Evolutionary conservation across 2,329 filamentous ascomycete species (phyloP).

Genomic region (Ophiosphaerella herpotricha): DNA sequence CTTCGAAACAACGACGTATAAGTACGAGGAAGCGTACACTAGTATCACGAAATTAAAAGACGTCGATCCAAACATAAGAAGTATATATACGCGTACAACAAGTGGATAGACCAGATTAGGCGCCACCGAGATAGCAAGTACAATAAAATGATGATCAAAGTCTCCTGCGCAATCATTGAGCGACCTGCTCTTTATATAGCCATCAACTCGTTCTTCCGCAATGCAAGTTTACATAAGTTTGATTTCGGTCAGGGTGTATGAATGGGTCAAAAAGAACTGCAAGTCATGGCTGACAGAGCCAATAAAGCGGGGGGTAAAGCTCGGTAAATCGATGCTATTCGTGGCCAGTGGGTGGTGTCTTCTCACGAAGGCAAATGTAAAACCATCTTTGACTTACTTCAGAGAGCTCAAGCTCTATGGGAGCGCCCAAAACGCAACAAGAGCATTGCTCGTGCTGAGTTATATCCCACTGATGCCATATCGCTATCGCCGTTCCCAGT

Average conservation of each 20-base stretch:
- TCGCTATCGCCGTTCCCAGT: neutral
- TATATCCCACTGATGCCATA: conserved; percentile 1
- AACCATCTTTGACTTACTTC: conserved; percentile 5
- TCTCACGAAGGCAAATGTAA: conserved; percentile 15
- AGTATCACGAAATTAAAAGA: conserved; percentile 5
- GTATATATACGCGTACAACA: conserved; percentile 11
- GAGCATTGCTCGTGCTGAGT: conserved; percentile 4
- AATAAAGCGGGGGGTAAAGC: conserved; percentile 1
- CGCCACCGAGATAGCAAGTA: conserved; percentile 11
- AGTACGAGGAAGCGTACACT: conserved; percentile 7
- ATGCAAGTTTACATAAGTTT: conserved; percentile 6
- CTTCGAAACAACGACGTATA: conserved; percentile 3
- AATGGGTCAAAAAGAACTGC: conserved; percentile 4
- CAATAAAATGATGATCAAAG: neutral
- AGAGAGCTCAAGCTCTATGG: neutral
- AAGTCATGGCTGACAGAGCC: conserved; percentile 5
- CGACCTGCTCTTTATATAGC: conserved; percentile 5
- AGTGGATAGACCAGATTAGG: conserved; percentile 17
- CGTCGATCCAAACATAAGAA: conserved; percentile 9
- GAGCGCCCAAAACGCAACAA: neutral
- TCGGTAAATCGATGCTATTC: conserved; percentile 9
- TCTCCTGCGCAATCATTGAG: conserved; percentile 11
- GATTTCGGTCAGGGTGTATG: conserved; percentile 1
- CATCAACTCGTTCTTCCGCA: conserved; percentile 11
- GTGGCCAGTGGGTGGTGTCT: conserved; percentile 12